A percentile compares a stretch with the other conserved stretches of the same genome.
Evolutionary conservation across 257 asterid genomes (phyloP).

Genomic region (Asclepias syriaca): DNA sequence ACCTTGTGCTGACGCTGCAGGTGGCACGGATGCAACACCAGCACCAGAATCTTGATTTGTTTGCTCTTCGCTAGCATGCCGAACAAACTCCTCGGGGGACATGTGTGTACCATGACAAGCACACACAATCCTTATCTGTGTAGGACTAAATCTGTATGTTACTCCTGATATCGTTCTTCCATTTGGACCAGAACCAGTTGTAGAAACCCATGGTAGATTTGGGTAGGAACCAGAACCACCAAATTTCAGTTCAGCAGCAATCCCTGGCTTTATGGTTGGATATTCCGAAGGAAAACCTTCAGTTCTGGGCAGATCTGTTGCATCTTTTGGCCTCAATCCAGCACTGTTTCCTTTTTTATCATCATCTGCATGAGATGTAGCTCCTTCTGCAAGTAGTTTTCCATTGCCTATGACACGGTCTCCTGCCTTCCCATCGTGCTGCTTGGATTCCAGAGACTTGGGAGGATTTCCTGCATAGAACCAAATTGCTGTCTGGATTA

Average conservation of each 20-base stretch:
- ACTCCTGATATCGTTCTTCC: conserved; percentile 93
- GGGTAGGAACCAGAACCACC: conserved; percentile 88
- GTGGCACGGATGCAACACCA: conserved; percentile 47
- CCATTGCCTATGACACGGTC: conserved; percentile 51
- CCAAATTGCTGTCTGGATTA: conserved; percentile 16
- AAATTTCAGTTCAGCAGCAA: conserved; percentile 76
- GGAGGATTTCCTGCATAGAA: conserved; percentile 33
- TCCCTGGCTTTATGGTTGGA: conserved; percentile 81
- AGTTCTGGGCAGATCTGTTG: conserved; percentile 42
- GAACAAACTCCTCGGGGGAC: conserved; percentile 84
- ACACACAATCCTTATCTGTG: conserved; percentile 81
- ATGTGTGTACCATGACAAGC: conserved; percentile 94
- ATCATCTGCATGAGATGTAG: conserved; percentile 45
- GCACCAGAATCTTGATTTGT: conserved; percentile 32
- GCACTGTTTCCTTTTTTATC: conserved; percentile 38
- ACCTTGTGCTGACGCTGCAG: conserved; percentile 68
- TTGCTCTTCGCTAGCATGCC: conserved; percentile 69
- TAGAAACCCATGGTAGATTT: conserved; percentile 92
- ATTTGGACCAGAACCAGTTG: conserved; percentile 70
- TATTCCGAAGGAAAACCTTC: conserved; percentile 60
- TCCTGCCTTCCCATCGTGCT: conserved; percentile 45
- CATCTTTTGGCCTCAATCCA: conserved; percentile 38
- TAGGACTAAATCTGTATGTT: conserved; percentile 74
- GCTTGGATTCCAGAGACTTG: conserved; percentile 50
- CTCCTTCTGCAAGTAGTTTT: conserved; percentile 56